Percentiles rank a stretch among this genome's conserved stretches.
These are phyloP conservation scores for Diversispora epigaea DNA, from an alignment of 192 early-diverging fungal species.

Conservation along the genomic window DNA sequence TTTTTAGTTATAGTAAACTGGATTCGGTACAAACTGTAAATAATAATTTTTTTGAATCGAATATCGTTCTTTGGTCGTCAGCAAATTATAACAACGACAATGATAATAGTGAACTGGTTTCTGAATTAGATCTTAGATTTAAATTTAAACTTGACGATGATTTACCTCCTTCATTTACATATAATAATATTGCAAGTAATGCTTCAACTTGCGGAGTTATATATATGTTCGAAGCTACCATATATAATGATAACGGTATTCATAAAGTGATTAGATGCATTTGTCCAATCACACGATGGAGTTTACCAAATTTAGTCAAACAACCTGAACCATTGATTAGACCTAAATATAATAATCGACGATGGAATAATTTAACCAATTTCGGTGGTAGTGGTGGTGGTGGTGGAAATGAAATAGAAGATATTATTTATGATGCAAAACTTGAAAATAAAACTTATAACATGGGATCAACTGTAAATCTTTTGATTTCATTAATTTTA, in stretches of 20 bases:
- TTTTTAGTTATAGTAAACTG: background rate
- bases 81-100: background rate
- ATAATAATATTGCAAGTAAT: background rate
- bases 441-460: too few species aligned
- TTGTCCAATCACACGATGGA: too few species aligned
- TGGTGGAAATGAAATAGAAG: too few species aligned
- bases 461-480: too few species aligned
- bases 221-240: background rate
- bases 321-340: too few species aligned
- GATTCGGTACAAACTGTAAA: too few species aligned
- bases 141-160: background rate
- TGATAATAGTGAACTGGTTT: background rate
- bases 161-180: background rate
- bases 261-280: too few species aligned
- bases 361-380: too few species aligned
- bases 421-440: too few species aligned
- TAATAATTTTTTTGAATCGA: background rate
- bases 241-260: background rate
- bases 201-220: background rate
- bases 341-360: too few species aligned
- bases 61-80: background rate
- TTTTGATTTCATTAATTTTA: background rate
- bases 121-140: background rate
- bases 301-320: too few species aligned
- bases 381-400: too few species aligned